Evolutionary conservation across 257 asterid species (phyloP), one percentile per base, ranked within the genome.

Genomic region (Avicennia marina): DNA sequence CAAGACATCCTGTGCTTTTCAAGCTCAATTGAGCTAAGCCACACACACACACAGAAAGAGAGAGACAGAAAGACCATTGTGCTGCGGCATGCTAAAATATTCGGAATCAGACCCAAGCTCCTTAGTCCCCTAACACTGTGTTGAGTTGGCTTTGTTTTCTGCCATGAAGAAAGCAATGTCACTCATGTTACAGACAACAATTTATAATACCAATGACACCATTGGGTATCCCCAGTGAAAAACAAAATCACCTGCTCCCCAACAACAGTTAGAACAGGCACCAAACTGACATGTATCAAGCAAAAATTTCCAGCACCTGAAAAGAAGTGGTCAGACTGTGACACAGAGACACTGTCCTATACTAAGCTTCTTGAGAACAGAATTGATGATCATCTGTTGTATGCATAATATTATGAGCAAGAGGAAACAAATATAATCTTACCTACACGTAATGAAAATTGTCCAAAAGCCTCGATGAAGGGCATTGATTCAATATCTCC

Each of bases 101-200:
- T 56, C 48, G 98, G 96, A 29, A 80, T 64, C 58, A 90, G 78
- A 51, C 98, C 98, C 82, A 81, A 73, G 78, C 89, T 82, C 77
- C 98, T 74, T 53, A 90, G 77, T 63, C 89, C 95, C 74, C 95
- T 80, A 54, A 90, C 98, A 69, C 96, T 87, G 66, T 90, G 98
- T 73, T 90, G 98, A 40, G 98, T 90, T 53, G 98, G 98, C 74
- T 90, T 90, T 64, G 98, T 90, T 90, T 90, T 90, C 98, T 87
- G 87, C 72, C 71, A 66, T 21, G 39, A 5, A 68, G 69, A 64
- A 56, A 60, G 9, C 47, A 29, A 29, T 33, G 38, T 1, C 16
- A 16, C 24, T 58, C 64, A 34, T 6, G 65, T 65, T 66, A 56
- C 10, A 59, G 46, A 13, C 20, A 36, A 46, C 36, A 53, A 27